These are phyloP conservation scores for Xylariaceae sp. DNA, from an alignment of 2,329 filamentous ascomycete genomes.

Conservation along the genomic window DNA sequence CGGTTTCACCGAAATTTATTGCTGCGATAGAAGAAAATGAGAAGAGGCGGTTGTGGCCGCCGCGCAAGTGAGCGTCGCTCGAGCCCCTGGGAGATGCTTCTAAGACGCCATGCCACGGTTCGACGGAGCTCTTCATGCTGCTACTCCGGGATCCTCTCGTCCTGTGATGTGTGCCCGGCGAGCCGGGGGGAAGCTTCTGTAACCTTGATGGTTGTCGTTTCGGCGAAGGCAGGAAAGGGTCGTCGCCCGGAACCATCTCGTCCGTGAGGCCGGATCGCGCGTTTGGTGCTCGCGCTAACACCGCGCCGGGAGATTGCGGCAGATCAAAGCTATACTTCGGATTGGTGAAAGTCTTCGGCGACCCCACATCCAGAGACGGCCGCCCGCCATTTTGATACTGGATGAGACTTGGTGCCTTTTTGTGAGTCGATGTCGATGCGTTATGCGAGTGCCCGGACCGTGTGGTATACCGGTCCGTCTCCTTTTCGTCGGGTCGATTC, in stretches of 20 bases:
- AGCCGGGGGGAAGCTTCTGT: conserved; percentile 49
- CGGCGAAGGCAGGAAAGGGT: conserved; percentile 57
- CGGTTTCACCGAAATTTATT: conserved; percentile 49
- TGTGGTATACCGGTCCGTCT: conserved; percentile 27
- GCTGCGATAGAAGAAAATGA: conserved; percentile 49
- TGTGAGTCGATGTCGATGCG: conserved; percentile 40
- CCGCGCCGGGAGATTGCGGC: conserved; percentile 47
- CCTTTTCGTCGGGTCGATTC: conserved; percentile 39
- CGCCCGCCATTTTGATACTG: conserved; percentile 49
- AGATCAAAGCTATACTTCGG: conserved; percentile 49
- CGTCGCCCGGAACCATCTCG: conserved; percentile 61
- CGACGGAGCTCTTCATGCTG: conserved; percentile 46
- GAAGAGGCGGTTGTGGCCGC: conserved; percentile 45
- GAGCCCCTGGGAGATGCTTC: conserved; percentile 42
- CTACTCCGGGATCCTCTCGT: conserved; percentile 53
- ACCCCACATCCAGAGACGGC: conserved; percentile 38
- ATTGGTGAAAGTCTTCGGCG: conserved; percentile 39
- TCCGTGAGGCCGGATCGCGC: conserved; percentile 65
- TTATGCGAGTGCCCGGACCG: conserved; percentile 39
- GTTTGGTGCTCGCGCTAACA: conserved; percentile 63
- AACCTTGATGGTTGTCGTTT: conserved; percentile 58
- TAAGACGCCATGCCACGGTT: conserved; percentile 42
- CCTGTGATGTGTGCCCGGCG: conserved; percentile 29
- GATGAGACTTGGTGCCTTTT: conserved; percentile 57
- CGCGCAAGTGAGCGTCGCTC: conserved; percentile 34